Conservation (phyloP, 768 basidiomycete genomes). For the Boletus sensibilis region DNA sequence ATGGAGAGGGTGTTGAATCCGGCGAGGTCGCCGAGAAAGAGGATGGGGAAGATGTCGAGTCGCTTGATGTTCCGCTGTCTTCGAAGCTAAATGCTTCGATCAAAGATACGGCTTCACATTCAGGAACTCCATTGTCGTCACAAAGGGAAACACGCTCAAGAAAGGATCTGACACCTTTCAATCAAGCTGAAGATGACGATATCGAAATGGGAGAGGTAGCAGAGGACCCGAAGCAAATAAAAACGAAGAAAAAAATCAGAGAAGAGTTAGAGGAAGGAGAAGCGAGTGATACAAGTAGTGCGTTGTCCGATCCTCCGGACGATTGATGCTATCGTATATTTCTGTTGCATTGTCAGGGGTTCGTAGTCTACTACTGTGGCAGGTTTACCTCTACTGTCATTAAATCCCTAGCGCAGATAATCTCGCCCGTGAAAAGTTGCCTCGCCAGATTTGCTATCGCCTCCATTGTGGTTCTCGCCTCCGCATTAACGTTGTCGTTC, state of each 20-base stretch:
- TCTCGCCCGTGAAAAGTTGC: slow-evolving; percentile 50
- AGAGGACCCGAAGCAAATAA: slow-evolving; percentile 56
- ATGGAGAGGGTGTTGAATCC: slow-evolving; percentile 40
- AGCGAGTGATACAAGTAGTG: slow-evolving; percentile 78
- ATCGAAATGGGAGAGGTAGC: slow-evolving; percentile 93
- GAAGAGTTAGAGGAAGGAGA: slow-evolving; percentile 88
- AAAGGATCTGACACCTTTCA: slow-evolving; percentile 21
- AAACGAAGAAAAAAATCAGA: slow-evolving; percentile 49
- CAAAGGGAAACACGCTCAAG: slow-evolving; percentile 26
- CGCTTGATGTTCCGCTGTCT: slow-evolving; percentile 28
- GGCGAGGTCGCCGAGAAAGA: slow-evolving; percentile 43
- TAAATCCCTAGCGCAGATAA: slow-evolving; percentile 71
- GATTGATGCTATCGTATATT: slow-evolving; percentile 28
- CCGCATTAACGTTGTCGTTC: slow-evolving; percentile 50
- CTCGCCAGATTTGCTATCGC: slow-evolving; percentile 60
- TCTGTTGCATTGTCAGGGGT: slow-evolving; percentile 5
- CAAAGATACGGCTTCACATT: slow-evolving; percentile 35
- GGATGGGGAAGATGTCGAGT: slow-evolving; percentile 38
- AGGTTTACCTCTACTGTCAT: slow-evolving; percentile 64
- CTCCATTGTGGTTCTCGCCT: slow-evolving; percentile 56
- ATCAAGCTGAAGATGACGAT: slow-evolving; percentile 51
- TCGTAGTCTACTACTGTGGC: slow-evolving; percentile 22
- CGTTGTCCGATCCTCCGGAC: slow-evolving; percentile 74
- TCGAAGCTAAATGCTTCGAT: slow-evolving; percentile 33
- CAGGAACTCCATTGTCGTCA: slow-evolving; percentile 29